Evolutionary conservation across 306 rosid genomes (phyloP), one percentile per base, ranked within the genome.

Genomic region (Castanea crenata): DNA sequence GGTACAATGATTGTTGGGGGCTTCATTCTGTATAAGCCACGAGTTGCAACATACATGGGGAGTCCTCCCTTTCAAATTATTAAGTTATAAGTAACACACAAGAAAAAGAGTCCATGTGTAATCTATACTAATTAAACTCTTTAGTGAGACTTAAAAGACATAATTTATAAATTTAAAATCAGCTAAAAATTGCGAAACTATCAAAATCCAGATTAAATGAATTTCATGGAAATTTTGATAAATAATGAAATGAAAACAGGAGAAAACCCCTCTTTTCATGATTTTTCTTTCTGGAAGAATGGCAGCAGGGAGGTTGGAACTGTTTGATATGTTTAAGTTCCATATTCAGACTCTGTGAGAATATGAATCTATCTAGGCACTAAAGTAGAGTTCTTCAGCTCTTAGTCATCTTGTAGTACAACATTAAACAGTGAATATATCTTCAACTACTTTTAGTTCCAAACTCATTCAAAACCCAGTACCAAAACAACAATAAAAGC

Each of bases 1-100:
- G 99, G 99, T 49, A 94, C 93, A 77, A 94, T 71, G 65, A 92
- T 85, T 20, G 95, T 94, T 2, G 97, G 99, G 21, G 97, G 97
- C 84, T 90, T 89, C 99, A 92, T 92, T 12, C 87, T 61, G 86
- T 90, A 92, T 74, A 92, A 83, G 70, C 97, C 97, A 29, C 97
- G 97, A 13, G 93, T 94, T 55, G 99, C 97, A 70, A 94, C 97
- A 81, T 92, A 94, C 90, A 92, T 87, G 0, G 99, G 97, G 44
- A 94, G 82, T 34, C 99, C 99, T 80, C 99, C 99, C 99, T 94
- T 76, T 59, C 71, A 74, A 73, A 73, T 7, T 13, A 62, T 62
- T 29, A 29, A 27, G 19, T 27, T 7, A 5, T 14, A 5, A 62
- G n/a, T 27, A 62, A 13, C 34, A 62, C 41, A 23, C 65, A 20